Evolutionary conservation across 441 rosid species (phyloP), one percentile per base, ranked within the genome.

Genomic region (Arabidopsis lyrata): DNA sequence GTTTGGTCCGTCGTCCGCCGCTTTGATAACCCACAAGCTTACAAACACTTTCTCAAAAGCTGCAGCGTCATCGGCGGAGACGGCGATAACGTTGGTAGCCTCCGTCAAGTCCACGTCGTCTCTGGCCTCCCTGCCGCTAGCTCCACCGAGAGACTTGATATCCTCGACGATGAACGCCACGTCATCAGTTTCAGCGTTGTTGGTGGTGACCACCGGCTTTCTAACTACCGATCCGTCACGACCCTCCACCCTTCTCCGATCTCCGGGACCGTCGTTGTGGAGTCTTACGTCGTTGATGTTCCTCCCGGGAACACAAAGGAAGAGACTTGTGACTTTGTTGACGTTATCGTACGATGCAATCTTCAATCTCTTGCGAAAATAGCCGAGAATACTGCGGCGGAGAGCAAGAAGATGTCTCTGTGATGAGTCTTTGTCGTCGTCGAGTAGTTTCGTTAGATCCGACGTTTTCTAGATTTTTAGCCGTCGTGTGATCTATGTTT

Each of bases 1-100:
- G 88, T 88, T 57, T 86, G 93, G 93, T 84, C 93, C 20, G 83
- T 88, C 48, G 93, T 88, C 14, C 87, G 93, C 45, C 88, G 89
- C 65, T 88, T 88, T 50, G 90, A 86, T 42, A 82, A 85, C 65
- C 93, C 93, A 0, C 89, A 85, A 74, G 84, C 86, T 7, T 88
- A 88, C 82, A 88, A 88, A 74, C 86, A 88, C 80, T 88, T 88
- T 39, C 81, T 88, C 44, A 86, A 84, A 83, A 86, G 88, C 83
- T 88, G 93, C 64, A 81, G 77, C 70, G 88, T 88, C 36, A 76
- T 86, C 67, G 73, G 75, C 31, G 93, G 90, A 27, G 86, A 74
- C 68, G 89, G 81, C 3, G 88, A 69, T 3, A 67, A 76, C 74
- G 90, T 88, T 12, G 93, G 93, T 24, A 78, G 87, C 20, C 81